These are phyloP conservation scores for Primulina eburnea DNA, from an alignment of 257 asterid species.

Conservation along the genomic window DNA sequence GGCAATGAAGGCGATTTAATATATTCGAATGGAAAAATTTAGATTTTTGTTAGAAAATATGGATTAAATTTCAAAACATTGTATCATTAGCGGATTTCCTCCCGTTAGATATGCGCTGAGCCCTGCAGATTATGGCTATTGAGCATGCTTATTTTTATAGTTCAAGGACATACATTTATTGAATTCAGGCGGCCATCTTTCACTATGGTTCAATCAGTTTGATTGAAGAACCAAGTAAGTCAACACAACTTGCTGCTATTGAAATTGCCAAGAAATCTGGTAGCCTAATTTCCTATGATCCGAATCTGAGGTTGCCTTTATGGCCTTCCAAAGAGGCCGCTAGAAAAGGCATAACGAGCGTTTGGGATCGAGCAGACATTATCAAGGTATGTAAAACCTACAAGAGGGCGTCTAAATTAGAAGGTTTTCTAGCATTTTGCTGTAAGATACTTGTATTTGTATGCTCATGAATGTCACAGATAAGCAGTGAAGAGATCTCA, in stretches of 20 bases:
- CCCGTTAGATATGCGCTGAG: too few species aligned
- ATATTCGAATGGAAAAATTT: too few species aligned
- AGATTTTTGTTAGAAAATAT: too few species aligned
- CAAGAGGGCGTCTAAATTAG: background rate
- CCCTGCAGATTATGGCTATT: background rate
- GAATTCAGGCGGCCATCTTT: slow-evolving; percentile 69
- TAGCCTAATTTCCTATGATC: slow-evolving; percentile 80
- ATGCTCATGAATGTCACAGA: slow-evolving; percentile 41
- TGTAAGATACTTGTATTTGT: background rate
- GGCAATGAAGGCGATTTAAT: too few species aligned
- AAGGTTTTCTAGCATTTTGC: slow-evolving; percentile 6
- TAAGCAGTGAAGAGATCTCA: slow-evolving; percentile 82
- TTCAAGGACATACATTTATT: slow-evolving; percentile 24
- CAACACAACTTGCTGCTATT: slow-evolving; percentile 83
- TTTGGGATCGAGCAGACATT: slow-evolving; percentile 84
- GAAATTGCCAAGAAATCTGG: slow-evolving; percentile 72
- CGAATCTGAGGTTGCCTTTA: slow-evolving; percentile 79
- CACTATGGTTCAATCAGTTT: slow-evolving; percentile 93
- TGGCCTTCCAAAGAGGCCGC: slow-evolving; percentile 97
- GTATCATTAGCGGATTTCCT: too few species aligned
- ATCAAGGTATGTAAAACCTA: slow-evolving; percentile 54
- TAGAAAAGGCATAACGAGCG: slow-evolving; percentile 62
- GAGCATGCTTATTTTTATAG: slow-evolving; percentile 7
- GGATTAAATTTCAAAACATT: too few species aligned
- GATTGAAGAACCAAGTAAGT: slow-evolving; percentile 85